Conservation (phyloP, 2,329 filamentous ascomycete genomes). For the Trichoderma endophyticum region DNA sequence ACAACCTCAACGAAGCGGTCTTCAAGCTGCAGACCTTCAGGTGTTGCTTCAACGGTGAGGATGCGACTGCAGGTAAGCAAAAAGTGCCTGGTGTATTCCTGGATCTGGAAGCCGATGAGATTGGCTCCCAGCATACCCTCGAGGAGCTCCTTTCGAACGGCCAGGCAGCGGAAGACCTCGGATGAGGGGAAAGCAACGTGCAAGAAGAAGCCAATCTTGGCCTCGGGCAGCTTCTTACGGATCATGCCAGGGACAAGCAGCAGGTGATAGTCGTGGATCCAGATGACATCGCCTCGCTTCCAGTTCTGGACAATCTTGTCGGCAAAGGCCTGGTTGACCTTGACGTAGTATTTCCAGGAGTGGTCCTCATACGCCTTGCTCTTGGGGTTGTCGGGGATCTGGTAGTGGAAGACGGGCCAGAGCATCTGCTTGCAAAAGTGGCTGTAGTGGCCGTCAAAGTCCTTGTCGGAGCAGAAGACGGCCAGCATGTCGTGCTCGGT, state of each 20-base stretch:
- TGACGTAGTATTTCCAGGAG: constrained; percentile 92
- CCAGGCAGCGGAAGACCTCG: constrained; percentile 89
- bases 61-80: constrained; percentile 92
- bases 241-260: constrained; percentile 86
- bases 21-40: constrained; percentile 84
- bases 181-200: constrained; percentile 95
- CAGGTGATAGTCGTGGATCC: constrained; percentile 95
- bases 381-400: constrained; percentile 95
- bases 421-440: constrained; percentile 98
- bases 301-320: constrained; percentile 87
- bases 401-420: constrained; percentile 97
- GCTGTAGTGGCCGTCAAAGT: constrained; percentile 90
- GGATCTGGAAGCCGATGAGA: constrained; percentile 87
- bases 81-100: constrained; percentile 91
- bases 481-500: constrained; percentile 79
- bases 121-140: constrained; percentile 93
- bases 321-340: constrained; percentile 88
- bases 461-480: constrained; percentile 84
- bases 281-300: constrained; percentile 89
- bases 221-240: constrained; percentile 83
- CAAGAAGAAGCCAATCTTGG: constrained; percentile 93
- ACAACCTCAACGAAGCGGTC: constrained; percentile 90
- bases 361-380: constrained; percentile 98
- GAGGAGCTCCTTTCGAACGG: constrained; percentile 79
- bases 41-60: constrained; percentile 83